These are phyloP conservation scores for Moesziomyces sp. DNA, from an alignment of 1,284 basidiomycete genomes.

Conservation along the genomic window DNA sequence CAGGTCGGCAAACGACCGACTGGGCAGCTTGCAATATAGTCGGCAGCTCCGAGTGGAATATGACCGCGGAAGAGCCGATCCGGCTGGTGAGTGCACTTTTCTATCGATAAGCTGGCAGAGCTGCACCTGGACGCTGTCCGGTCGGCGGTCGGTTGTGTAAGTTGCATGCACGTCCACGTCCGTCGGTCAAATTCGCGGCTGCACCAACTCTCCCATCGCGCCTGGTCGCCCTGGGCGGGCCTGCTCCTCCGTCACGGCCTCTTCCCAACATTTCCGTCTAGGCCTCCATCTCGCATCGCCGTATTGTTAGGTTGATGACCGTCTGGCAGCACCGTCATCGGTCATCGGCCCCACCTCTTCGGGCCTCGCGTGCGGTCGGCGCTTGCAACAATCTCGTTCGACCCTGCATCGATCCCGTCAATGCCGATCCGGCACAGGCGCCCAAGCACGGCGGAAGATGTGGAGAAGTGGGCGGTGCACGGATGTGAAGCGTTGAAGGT, in stretches of 20 bases:
- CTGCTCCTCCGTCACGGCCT: slow-evolving; percentile 18
- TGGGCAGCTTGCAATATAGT: neutral
- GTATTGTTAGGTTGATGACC: slow-evolving; percentile 12
- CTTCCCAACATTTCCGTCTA: slow-evolving; percentile 33
- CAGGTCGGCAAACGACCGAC: too few species aligned
- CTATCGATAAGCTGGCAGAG: slow-evolving; percentile 23
- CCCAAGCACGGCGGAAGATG: neutral
- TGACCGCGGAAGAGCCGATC: slow-evolving; percentile 18
- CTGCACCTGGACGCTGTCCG: too few species aligned
- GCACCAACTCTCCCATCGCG: neutral
- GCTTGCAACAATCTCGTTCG: neutral
- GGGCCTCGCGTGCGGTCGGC: neutral
- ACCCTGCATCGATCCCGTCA: neutral
- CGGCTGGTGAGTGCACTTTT: neutral
- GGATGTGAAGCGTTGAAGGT: neutral
- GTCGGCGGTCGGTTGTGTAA: neutral
- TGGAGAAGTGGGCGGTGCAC: neutral
- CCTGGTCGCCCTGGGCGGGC: neutral
- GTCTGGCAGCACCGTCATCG: neutral
- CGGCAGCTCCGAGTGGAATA: neutral
- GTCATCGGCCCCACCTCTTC: neutral
- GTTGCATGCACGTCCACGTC: too few species aligned
- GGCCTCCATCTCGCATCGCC: neutral
- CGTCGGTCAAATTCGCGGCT: slow-evolving; percentile 25
- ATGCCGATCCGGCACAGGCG: neutral